These are phyloP conservation scores for Cyamopsis tetragonoloba DNA, from an alignment of 306 rosid genomes.

Conservation along the genomic window DNA sequence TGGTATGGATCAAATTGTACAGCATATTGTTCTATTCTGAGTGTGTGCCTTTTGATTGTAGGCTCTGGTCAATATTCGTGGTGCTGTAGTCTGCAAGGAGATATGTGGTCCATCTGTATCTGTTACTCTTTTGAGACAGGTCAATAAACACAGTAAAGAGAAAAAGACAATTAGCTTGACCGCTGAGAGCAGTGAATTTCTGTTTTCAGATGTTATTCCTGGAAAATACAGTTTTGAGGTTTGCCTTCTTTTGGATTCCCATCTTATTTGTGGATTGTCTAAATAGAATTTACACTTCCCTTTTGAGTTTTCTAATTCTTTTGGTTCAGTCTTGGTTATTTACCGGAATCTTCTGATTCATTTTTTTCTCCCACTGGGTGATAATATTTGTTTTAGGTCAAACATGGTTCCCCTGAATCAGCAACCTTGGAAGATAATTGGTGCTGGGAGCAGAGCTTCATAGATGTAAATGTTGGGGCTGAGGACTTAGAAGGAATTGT, in stretches of 20 bases:
- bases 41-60: slow-evolving; percentile 30
- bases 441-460: slow-evolving; percentile 87
- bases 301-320: background rate
- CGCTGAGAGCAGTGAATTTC: slow-evolving; percentile 54
- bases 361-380: background rate
- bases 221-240: slow-evolving; percentile 96
- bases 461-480: slow-evolving; percentile 71
- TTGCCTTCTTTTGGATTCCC: slow-evolving; percentile 23
- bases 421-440: slow-evolving; percentile 60
- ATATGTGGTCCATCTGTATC: slow-evolving; percentile 77
- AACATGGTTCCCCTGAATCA: slow-evolving; percentile 47
- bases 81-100: slow-evolving; percentile 81
- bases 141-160: slow-evolving; percentile 49
- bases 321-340: slow-evolving; percentile 15
- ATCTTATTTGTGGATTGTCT: slow-evolving; percentile 6
- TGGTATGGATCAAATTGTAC: background rate
- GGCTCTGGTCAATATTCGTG: slow-evolving; percentile 84
- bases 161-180: slow-evolving; percentile 59
- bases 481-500: slow-evolving; percentile 68
- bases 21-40: slow-evolving; percentile 10
- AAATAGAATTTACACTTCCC: background rate
- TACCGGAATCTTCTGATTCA: slow-evolving; percentile 14
- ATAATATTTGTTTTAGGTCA: slow-evolving; percentile 57
- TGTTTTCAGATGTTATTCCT: slow-evolving; percentile 68
- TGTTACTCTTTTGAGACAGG: slow-evolving; percentile 56